Base-by-base conservation (phyloP, 2,329 filamentous ascomycete species). In the Ophiostoma angusticollis region DNA sequence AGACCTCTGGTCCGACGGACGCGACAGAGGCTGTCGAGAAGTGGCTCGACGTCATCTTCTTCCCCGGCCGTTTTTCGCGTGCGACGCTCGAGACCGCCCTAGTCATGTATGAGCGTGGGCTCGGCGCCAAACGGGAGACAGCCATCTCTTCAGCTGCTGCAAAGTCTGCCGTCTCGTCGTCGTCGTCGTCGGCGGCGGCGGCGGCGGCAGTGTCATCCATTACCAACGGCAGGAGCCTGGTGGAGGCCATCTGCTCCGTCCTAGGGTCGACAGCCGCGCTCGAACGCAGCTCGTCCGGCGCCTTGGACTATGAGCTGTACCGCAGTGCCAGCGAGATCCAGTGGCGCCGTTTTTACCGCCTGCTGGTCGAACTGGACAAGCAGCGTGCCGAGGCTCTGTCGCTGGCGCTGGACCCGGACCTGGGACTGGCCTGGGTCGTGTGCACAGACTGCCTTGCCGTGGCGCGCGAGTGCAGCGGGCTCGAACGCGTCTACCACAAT, bases 311-410 rank as follows among this genome's bases (percentile, higher is more conserved):
- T 49, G 75, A 81, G 18, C 70, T 78, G 41, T 91, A 87, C 54
- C 72, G 81, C 41, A 64, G 68, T 24, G 78, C 84, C 23, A 78
- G 80, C 38, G 81, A 91, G 53, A 70, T 73, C 9, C 86, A 94
- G 56, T 98, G 91, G 91, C 77, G 82, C 46, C 75, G 83, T 36
- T 93, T 93, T 58, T 94, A 86, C 62, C 78, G 86, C 23, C 69
- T 96, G 14, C 70, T 93, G 14, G 69, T 83, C 11, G 87, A 94
- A 54, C 64, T 98, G 29, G 86, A 96, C 54, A 86, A 82, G 51
- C 80, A 84, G 51, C 72, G 87, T 52, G 80, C 82, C 14, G 87
- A 95, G 52, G 80, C 84, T 0, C 61, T 96, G 31, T 78, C 83
- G 1, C 64, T 96, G 31, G 74, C 78, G 1, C 77, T 84, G 40